A percentile compares a stretch with the other conserved stretches of the same genome.
Evolutionary conservation across 2,329 filamentous ascomycete species (phyloP).

Genomic region (Ophiostoma ulmi): DNA sequence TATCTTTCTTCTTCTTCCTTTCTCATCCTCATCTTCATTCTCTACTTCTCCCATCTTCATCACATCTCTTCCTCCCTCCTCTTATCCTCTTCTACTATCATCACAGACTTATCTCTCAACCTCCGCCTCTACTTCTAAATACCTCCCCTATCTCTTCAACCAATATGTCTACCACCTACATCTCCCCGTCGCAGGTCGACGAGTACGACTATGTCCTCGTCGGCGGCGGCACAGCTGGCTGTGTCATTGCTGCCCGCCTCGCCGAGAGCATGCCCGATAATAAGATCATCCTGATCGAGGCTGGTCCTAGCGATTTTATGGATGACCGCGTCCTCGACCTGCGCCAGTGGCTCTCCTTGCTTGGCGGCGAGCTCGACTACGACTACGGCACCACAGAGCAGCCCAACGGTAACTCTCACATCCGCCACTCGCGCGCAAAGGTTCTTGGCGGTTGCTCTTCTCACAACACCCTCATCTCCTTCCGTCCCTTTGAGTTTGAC

Average conservation of each 20-base stretch:
- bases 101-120: background rate
- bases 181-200: slow-evolving; percentile 59
- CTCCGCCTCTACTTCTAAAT: background rate
- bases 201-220: slow-evolving; percentile 81
- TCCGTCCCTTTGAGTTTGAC: slow-evolving; percentile 79
- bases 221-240: slow-evolving; percentile 80
- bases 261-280: slow-evolving; percentile 73
- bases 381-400: slow-evolving; percentile 87
- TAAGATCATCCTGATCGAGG: slow-evolving; percentile 78
- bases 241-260: slow-evolving; percentile 73
- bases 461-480: slow-evolving; percentile 68
- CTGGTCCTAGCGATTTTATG: slow-evolving; percentile 81
- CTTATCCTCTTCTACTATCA: background rate
- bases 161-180: slow-evolving; percentile 61
- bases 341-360: slow-evolving; percentile 78
- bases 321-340: slow-evolving; percentile 81
- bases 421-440: slow-evolving; percentile 87
- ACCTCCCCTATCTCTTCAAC: background rate
- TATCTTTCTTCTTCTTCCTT: background rate
- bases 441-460: slow-evolving; percentile 88
- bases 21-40: background rate
- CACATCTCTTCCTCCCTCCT: background rate
- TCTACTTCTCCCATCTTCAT: background rate
- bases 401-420: slow-evolving; percentile 82
- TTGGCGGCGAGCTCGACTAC: slow-evolving; percentile 85